Evolutionary conservation across 208 protist genomes (phyloP), one percentile per base, ranked within the genome.

Genomic region (Wallacemonas rigidus): DNA sequence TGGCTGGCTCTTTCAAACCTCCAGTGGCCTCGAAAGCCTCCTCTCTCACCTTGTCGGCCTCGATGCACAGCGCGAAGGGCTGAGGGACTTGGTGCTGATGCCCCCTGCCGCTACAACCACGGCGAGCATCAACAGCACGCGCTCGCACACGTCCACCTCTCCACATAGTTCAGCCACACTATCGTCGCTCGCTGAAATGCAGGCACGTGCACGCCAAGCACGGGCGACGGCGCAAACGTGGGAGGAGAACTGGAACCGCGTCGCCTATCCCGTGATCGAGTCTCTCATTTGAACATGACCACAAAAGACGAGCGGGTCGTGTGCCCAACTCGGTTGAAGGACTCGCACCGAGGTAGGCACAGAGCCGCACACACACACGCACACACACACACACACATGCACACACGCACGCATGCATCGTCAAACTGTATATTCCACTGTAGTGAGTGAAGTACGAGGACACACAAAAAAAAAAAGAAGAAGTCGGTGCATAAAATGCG

Each of bases 1-100:
- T 43, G 88, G 87, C 5, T 95, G 88, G 87, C 39, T 89, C 8
- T 95, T 95, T 55, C 51, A 57, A 17, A 83, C 76, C 63, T 73
- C 78, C 39, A 69, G 71, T 39, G 85, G 90, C 44, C 77, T 95
- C 48, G 91, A 90, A 45, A 14, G 63, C 17, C 70, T 93, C 43
- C 68, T 93, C 14, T 79, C 71, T 15, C 68, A 57, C 74, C 77
- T 88, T 40, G 64, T 87, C 2, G 81, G 85, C 5, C 69, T 87
- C 15, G 53, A 79, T 2, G 57, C 44, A 26, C 36, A 62, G 12
- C 7, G 71, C 51, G 51, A 43, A 12, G 60, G 54, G 0, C 3
- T 48, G 12, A n/a, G 55, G 7, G 50, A 60, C 64, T 14, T 74
- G 9, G 6, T 48, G 45, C 58, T 58, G 5, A 11, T 74, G 44